Conservation (phyloP, 1,284 basidiomycete species). For the Puccinia novopanici region DNA sequence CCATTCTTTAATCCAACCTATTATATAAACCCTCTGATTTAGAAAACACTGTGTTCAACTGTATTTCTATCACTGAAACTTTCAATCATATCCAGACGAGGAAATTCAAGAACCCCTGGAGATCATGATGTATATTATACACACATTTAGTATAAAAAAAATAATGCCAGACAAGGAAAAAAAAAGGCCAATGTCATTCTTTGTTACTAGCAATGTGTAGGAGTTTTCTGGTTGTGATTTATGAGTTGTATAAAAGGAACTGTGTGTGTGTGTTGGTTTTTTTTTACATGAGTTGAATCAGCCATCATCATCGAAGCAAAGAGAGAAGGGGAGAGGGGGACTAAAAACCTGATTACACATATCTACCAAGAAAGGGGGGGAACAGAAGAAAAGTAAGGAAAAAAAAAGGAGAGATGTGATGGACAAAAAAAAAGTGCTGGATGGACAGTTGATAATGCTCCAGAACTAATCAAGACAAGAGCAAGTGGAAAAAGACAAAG, state of each 20-base stretch:
- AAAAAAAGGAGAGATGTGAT: neutral
- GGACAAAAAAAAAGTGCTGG: neutral
- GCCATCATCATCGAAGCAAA: neutral
- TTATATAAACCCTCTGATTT: no score
- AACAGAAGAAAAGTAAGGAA: neutral
- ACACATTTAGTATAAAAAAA: no score
- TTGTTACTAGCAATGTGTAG: neutral
- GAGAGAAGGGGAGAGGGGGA: no score
- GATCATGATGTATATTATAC: no score
- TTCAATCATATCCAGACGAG: no score
- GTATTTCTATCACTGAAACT: no score
- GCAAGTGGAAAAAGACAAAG: neutral
- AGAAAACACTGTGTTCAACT: no score
- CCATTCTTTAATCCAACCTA: no score
- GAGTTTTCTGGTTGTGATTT: neutral
- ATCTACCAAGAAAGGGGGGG: neutral
- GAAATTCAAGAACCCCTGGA: no score
- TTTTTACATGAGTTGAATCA: neutral
- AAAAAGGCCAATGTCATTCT: slow-evolving; percentile 3
- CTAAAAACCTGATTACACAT: neutral
- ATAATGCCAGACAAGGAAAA: no score
- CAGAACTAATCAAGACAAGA: slow-evolving; percentile 10
- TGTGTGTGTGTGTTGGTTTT: no score
- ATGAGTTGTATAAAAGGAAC: neutral
- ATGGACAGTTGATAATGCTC: slow-evolving; percentile 3